Percentiles rank a stretch among this genome's conserved stretches.
phyloP scores from a whole-genome alignment of 148 eudicot genomes.

The Camellia japonica region DNA sequence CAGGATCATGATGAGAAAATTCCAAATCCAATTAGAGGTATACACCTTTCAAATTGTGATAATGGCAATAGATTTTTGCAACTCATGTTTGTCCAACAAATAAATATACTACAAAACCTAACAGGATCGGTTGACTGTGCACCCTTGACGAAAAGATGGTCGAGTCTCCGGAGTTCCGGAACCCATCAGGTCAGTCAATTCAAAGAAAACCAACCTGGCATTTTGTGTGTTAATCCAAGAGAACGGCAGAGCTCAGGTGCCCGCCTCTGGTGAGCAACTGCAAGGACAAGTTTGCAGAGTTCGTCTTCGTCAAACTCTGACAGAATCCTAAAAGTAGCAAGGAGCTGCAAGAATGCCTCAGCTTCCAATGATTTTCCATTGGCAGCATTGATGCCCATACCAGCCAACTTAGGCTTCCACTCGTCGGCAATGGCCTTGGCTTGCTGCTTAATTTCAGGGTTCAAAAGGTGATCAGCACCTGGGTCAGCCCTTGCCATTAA shows the following conservation, averaged over 20 bases:
- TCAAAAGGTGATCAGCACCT: slow-evolving; percentile 38
- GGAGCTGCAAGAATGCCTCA: slow-evolving; percentile 65
- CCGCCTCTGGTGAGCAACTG: slow-evolving; percentile 58
- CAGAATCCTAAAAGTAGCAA: slow-evolving; percentile 67
- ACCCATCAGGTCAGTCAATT: slow-evolving; percentile 42
- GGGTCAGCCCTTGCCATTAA: slow-evolving; percentile 53
- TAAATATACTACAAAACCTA: slow-evolving; percentile 4
- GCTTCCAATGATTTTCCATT: slow-evolving; percentile 63
- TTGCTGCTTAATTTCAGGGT: slow-evolving; percentile 55
- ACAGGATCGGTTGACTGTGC: slow-evolving; percentile 5
- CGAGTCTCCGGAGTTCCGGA: slow-evolving; percentile 25
- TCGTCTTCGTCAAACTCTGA: slow-evolving; percentile 61
- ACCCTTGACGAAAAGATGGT: slow-evolving; percentile 4
- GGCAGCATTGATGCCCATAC: slow-evolving; percentile 49
- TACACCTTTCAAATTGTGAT: not conserved
- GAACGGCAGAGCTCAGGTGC: slow-evolving; percentile 71
- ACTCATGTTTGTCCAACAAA: not conserved
- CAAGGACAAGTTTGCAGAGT: slow-evolving; percentile 67
- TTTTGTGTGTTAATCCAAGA: slow-evolving; percentile 59
- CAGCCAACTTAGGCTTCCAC: slow-evolving; percentile 63
- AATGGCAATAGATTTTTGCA: not conserved
- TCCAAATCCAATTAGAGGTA: not conserved
- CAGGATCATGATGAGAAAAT: no score
- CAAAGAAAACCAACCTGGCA: slow-evolving; percentile 74
- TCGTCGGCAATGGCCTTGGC: slow-evolving; percentile 61